Percentiles rank a stretch among this genome's conserved stretches.
Conservation (phyloP, 2,329 filamentous ascomycete genomes). For the Hawksworthiomyces lignivorus region DNA sequence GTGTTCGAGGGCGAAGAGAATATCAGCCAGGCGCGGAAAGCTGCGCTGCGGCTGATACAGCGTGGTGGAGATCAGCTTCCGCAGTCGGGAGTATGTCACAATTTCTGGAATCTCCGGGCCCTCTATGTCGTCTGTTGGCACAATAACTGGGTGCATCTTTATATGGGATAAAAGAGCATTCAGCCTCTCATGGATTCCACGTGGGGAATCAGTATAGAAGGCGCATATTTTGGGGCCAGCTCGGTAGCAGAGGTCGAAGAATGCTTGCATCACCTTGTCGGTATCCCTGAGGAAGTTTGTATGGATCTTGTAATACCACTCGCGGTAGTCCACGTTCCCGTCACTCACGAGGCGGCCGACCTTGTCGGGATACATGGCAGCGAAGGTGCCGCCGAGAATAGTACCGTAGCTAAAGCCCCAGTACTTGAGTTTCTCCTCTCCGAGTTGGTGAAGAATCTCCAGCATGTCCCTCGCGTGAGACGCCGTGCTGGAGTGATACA, state of each 20-base stretch:
- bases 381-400: constrained; percentile 43
- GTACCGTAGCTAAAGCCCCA: constrained; percentile 52
- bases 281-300: constrained; percentile 44
- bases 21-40: constrained; percentile 34
- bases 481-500: constrained; percentile 35
- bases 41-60: constrained; percentile 37
- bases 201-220: constrained; percentile 30
- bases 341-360: constrained; percentile 45
- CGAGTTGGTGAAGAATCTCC: constrained; percentile 35
- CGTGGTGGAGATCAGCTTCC: constrained; percentile 32
- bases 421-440: constrained; percentile 36
- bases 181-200: constrained; percentile 32
- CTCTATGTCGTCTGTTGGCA: constrained; percentile 20
- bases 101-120: constrained; percentile 37
- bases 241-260: constrained; percentile 45
- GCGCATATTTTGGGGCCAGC: constrained; percentile 41
- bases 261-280: constrained; percentile 44
- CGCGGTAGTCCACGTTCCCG: constrained; percentile 46
- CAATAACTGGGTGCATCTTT: constrained; percentile 34
- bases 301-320: constrained; percentile 40
- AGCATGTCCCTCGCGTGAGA: constrained; percentile 41
- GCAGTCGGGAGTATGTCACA: constrained; percentile 42
- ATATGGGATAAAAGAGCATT: constrained; percentile 32
- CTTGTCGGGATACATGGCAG: constrained; percentile 42
- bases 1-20: constrained; percentile 34